These are phyloP conservation scores for Apiotrichum gracile DNA, from an alignment of 1,284 basidiomycete species.

Conservation along the genomic window DNA sequence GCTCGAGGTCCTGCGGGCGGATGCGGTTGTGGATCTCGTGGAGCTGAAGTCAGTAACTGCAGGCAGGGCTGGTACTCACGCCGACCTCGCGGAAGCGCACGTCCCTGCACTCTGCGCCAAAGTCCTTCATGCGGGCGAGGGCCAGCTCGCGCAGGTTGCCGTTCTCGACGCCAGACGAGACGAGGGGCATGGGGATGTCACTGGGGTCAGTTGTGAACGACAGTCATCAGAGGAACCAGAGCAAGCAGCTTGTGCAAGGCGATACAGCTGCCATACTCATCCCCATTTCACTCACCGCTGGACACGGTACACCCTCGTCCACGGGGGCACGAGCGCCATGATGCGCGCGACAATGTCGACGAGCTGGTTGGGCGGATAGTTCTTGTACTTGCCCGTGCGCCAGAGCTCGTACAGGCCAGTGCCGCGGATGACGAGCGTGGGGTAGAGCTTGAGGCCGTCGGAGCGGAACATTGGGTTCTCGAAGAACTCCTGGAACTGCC, in stretches of 20 bases:
- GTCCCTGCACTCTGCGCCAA: constrained; percentile 94
- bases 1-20: constrained; percentile 89
- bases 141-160: constrained; percentile 96
- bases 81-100: constrained; percentile 98
- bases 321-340: constrained; percentile 92
- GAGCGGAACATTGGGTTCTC: constrained; percentile 97
- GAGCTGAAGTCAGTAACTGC: constrained; percentile 54
- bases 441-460: constrained; percentile 97
- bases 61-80: constrained; percentile 53
- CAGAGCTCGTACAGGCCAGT: constrained; percentile 96
- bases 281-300: constrained; percentile 59
- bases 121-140: constrained; percentile 96
- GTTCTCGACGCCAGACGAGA: constrained; percentile 95
- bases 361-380: constrained; percentile 96
- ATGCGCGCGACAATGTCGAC: constrained; percentile 97
- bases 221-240: background rate
- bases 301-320: constrained; percentile 98
- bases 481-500: constrained; percentile 92
- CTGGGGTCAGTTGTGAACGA: constrained; percentile 49
- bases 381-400: constrained; percentile 95
- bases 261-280: background rate
- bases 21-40: constrained; percentile 99
- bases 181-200: constrained; percentile 91
- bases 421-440: constrained; percentile 94
- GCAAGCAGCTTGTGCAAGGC: background rate